A percentile compares a stretch with the other conserved stretches of the same genome.
These are phyloP conservation scores for Claviceps cyperi DNA, from an alignment of 2,329 filamentous ascomycete genomes.

Conservation along the genomic window DNA sequence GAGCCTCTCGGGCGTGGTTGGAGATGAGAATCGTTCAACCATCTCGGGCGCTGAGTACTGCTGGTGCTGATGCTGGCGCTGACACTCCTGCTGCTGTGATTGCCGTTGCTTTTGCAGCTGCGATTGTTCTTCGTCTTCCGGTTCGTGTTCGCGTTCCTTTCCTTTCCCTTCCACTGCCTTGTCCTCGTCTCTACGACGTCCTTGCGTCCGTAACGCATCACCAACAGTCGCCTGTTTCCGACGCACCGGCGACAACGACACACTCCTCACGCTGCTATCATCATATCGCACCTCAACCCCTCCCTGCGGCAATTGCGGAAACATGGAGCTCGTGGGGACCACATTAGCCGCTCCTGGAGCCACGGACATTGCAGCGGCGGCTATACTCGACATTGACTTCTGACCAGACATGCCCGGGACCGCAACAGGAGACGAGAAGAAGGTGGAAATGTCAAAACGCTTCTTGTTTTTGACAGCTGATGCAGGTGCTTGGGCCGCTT, in stretches of 20 bases:
- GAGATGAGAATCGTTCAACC: constrained; percentile 8
- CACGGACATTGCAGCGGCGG: constrained; percentile 3
- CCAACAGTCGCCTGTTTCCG: background rate
- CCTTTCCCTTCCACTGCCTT: background rate
- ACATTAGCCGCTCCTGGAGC: constrained; percentile 11
- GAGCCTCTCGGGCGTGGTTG: constrained; percentile 19
- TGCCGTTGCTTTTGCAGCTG: background rate
- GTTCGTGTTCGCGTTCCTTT: background rate
- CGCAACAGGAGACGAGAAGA: constrained; percentile 42
- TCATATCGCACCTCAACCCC: constrained; percentile 19
- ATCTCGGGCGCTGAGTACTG: background rate
- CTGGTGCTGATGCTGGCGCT: background rate
- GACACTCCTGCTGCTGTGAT: background rate
- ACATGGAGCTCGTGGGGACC: constrained; percentile 24
- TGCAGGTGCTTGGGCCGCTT: constrained; percentile 6
- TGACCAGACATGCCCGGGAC: constrained; percentile 21
- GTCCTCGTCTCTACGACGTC: background rate
- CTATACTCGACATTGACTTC: constrained; percentile 16
- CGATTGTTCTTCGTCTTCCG: background rate
- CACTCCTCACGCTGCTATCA: constrained; percentile 16
- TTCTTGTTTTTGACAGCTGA: constrained; percentile 17
- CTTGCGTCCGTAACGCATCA: background rate
- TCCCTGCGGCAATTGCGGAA: constrained; percentile 20
- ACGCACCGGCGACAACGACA: constrained; percentile 22
- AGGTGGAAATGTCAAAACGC: constrained; percentile 34